Evolutionary conservation across 2,329 filamentous ascomycete genomes (phyloP).

Genomic region (Sporothrix inflata): DNA sequence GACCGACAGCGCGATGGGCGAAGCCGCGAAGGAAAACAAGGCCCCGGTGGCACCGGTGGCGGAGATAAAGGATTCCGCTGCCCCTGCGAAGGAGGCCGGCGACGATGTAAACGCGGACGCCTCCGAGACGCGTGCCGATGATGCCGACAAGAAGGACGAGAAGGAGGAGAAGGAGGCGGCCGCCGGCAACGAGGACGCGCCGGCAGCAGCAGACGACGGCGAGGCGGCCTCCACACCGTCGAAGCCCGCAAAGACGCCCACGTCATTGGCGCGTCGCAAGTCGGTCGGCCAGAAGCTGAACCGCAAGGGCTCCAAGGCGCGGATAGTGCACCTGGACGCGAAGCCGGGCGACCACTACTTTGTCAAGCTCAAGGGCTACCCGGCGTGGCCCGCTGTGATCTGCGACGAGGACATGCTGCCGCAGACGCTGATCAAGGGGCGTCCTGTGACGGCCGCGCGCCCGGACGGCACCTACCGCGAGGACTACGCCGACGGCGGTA

Average conservation of each 20-base stretch:
- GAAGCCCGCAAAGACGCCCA: slow-evolving; percentile 37
- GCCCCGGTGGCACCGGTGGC: slow-evolving; percentile 37
- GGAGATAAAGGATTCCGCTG: slow-evolving; percentile 44
- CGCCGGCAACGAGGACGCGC: not conserved
- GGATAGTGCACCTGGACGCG: slow-evolving; percentile 73
- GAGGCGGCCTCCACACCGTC: slow-evolving; percentile 42
- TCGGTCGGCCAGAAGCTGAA: slow-evolving; percentile 78
- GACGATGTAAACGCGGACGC: slow-evolving; percentile 41
- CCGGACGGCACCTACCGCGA: slow-evolving; percentile 85
- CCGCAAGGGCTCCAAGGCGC: slow-evolving; percentile 79
- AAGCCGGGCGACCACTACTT: slow-evolving; percentile 91
- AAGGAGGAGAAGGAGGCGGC: slow-evolving; percentile 23
- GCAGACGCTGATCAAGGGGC: slow-evolving; percentile 70
- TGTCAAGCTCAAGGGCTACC: slow-evolving; percentile 91
- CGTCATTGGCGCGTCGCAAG: slow-evolving; percentile 68
- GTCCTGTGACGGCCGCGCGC: slow-evolving; percentile 82
- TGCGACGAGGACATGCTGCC: slow-evolving; percentile 96
- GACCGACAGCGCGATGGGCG: slow-evolving; percentile 29
- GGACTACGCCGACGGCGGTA: slow-evolving; percentile 84
- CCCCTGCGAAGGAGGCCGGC: slow-evolving; percentile 11
- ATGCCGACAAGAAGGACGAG: slow-evolving; percentile 33
- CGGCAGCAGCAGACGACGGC: slow-evolving; percentile 37
- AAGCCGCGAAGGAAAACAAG: slow-evolving; percentile 30
- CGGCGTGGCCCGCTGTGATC: slow-evolving; percentile 91
- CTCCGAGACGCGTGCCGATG: slow-evolving; percentile 13